Evolutionary conservation across 805 yeast species (phyloP), one percentile per base, ranked within the genome.

Genomic region (Kluyveromyces nonfermentans): DNA sequence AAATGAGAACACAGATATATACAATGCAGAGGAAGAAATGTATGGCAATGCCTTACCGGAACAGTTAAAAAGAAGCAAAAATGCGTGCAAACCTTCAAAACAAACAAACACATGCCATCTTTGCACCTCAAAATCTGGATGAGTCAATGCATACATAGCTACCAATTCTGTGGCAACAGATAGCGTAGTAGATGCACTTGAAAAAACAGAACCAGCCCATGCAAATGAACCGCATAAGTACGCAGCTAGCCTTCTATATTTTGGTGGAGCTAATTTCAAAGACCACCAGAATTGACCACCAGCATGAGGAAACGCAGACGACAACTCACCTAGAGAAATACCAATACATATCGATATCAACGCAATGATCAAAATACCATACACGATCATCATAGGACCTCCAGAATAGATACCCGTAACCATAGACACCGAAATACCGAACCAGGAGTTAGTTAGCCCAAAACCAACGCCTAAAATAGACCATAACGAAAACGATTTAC

Each of bases 261-360:
- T 57, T 42, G 68, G 69, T 8, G 80, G 80, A 6, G 82, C 80
- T 46, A 77, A 56, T 39, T 73, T 68, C 58, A 70, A 65, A 3
- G 82, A 72, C 82, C 83, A 77, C 53, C 70, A 75, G 53, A 74
- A 77, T 52, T 77, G 82, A 17, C 82, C 82, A 40, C 81, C 82
- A n/a, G 82, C 79, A 48, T 73, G 73, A 3, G 82, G 82, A 57
- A 70, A 72, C 2, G 80, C 78, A 35, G 76, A 70, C 2, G 78
- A 70, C 47, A 77, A 56, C 54, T 77, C 82, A 35, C 79, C 72
- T 40, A 77, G 60, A 0, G 80, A 70, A 6, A 70, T 64, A 20
- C 76, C 82, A 39, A 77, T 62, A 51, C 74, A 69, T 25, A 67
- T 53, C 0, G 81, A 74, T 7, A 77, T 57, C 20, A 59, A 47